Conservation (phyloP, 2,329 filamentous ascomycete species). For the Rhynchosporium graminicola region DNA sequence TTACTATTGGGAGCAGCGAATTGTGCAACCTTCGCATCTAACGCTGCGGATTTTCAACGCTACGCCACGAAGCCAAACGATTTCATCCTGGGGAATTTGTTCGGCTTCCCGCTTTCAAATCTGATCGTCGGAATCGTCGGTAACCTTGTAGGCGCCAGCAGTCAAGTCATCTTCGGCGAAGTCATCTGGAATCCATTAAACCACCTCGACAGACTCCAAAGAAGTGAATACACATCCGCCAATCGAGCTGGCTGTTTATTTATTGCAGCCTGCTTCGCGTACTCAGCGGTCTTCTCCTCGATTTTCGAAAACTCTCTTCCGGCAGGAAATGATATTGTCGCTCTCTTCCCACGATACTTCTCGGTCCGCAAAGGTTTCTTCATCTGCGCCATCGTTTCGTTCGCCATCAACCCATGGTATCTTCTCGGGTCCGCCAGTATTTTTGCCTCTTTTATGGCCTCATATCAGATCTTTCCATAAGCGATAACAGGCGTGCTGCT, state of each 20-base stretch:
- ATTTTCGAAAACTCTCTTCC: slow-evolving; percentile 48
- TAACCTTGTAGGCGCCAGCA: slow-evolving; percentile 43
- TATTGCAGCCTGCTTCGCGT: slow-evolving; percentile 45
- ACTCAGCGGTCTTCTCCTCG: slow-evolving; percentile 46
- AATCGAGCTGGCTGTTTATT: slow-evolving; percentile 46
- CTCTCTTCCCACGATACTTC: slow-evolving; percentile 45
- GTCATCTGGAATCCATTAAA: slow-evolving; percentile 43
- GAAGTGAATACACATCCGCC: slow-evolving; percentile 40
- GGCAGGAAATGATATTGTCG: slow-evolving; percentile 44
- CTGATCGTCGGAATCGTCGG: slow-evolving; percentile 44
- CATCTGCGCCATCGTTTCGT: slow-evolving; percentile 42
- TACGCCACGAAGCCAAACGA: slow-evolving; percentile 46
- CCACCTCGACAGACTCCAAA: slow-evolving; percentile 43
- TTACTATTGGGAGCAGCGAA: slow-evolving; percentile 43
- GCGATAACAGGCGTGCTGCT: slow-evolving; percentile 47
- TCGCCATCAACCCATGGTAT: slow-evolving; percentile 45
- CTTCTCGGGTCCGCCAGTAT: slow-evolving; percentile 41
- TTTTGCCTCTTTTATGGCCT: slow-evolving; percentile 46
- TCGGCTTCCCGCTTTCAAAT: slow-evolving; percentile 46
- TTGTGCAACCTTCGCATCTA: slow-evolving; percentile 44
- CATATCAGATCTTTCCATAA: slow-evolving; percentile 47
- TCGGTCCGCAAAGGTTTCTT: slow-evolving; percentile 45
- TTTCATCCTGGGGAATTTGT: slow-evolving; percentile 44
- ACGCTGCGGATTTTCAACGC: slow-evolving; percentile 48
- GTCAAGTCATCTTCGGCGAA: slow-evolving; percentile 40